Conservation (phyloP, 225 moss, liverwort and hornwort species). For the Sphagnum tenellum region DNA sequence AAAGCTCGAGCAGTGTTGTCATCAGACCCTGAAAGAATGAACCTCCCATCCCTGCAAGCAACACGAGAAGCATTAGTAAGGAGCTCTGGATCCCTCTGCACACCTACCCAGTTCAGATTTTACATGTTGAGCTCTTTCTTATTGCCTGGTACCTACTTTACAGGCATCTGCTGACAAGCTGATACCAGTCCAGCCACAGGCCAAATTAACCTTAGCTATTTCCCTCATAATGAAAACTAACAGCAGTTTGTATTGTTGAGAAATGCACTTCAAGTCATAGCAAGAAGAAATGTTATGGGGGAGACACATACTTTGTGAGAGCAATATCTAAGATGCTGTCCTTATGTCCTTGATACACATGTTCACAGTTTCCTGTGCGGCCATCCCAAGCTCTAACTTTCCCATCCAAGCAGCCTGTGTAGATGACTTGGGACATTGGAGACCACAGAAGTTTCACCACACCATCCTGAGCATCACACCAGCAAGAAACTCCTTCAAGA, state of each 20-base stretch:
- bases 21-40: slow-evolving; percentile 23
- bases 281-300: not conserved
- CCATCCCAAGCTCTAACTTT: slow-evolving; percentile 46
- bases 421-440: slow-evolving; percentile 24
- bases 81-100: no score
- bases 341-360: slow-evolving; percentile 24
- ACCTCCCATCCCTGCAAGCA: slow-evolving; percentile 20
- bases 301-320: slow-evolving; percentile 17
- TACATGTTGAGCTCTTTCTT: no score
- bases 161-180: no score
- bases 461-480: slow-evolving; percentile 17
- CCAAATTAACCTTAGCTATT: no score
- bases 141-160: no score
- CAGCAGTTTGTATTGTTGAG: not conserved
- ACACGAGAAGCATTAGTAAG: not conserved
- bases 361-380: slow-evolving; percentile 28
- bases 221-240: no score
- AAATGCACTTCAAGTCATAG: not conserved
- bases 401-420: slow-evolving; percentile 28
- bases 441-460: slow-evolving; percentile 48
- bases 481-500: no score
- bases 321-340: slow-evolving; percentile 33
- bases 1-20: slow-evolving; percentile 29
- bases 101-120: no score
- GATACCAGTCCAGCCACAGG: no score